These are phyloP conservation scores for Russula compacta DNA, from an alignment of 768 basidiomycete genomes.

Conservation along the genomic window DNA sequence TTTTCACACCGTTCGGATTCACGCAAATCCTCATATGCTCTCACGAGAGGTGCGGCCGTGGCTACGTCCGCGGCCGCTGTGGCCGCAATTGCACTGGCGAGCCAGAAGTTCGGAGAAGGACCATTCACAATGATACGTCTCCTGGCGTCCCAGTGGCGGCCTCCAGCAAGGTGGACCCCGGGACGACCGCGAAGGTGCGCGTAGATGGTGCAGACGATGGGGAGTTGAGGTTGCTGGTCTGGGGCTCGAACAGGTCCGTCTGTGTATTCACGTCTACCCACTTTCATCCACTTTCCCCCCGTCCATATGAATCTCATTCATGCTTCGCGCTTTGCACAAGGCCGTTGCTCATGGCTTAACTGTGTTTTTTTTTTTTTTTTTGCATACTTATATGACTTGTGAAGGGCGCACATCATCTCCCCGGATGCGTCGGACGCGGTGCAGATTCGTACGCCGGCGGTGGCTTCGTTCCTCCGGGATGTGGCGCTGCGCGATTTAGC, in stretches of 20 bases:
- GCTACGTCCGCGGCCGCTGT: constrained; percentile 7
- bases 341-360: no score
- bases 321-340: not conserved
- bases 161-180: not conserved
- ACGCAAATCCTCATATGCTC: not conserved
- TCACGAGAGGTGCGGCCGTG: constrained; percentile 1
- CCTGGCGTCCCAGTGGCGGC: constrained; percentile 3
- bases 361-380: no score
- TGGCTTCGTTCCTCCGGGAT: constrained; percentile 51
- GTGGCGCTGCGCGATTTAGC: constrained; percentile 67
- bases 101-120: constrained; percentile 2
- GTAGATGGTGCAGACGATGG: constrained; percentile 32
- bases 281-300: no score
- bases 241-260: constrained; percentile 65
- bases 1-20: not conserved
- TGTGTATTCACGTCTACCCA: constrained; percentile 16
- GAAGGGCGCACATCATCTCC: constrained; percentile 40
- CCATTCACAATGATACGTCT: constrained; percentile 31
- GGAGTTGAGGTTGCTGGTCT: constrained; percentile 34
- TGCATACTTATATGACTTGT: no score
- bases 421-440: constrained; percentile 33
- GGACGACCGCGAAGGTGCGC: not conserved
- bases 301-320: no score
- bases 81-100: not conserved
- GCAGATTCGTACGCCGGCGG: constrained; percentile 40